A percentile compares a stretch with the other conserved stretches of the same genome.
These are phyloP conservation scores for Kappamyces sp. DNA, from an alignment of 192 early-diverging fungal species.

Conservation along the genomic window DNA sequence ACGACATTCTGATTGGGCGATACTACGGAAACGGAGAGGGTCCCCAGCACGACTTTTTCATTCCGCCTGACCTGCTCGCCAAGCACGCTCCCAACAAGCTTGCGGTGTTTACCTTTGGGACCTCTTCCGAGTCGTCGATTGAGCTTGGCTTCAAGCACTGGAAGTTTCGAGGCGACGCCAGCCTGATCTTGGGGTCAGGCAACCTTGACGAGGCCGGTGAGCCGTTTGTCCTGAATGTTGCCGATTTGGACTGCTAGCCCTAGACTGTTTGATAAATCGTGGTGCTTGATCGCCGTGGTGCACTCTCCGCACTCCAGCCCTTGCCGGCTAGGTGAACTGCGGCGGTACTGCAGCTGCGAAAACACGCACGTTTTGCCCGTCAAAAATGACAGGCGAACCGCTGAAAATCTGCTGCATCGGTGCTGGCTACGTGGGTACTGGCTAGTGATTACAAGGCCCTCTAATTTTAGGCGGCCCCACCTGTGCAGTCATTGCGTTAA, in stretches of 20 bases:
- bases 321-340: too few species aligned
- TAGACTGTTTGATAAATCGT: too few species aligned
- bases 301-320: too few species aligned
- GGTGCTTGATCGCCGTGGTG: too few species aligned
- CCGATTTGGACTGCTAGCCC: too few species aligned
- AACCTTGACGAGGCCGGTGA: not conserved
- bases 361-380: not conserved
- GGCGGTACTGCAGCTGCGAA: too few species aligned
- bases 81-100: not conserved
- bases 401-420: conserved; percentile 88
- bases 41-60: conserved; percentile 63
- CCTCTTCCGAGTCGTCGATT: too few species aligned
- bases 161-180: too few species aligned
- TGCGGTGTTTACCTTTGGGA: too few species aligned
- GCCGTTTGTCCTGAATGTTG: conserved; percentile 3
- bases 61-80: conserved; percentile 18
- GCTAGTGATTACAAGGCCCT: conserved; percentile 8
- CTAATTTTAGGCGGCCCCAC: conserved; percentile 73
- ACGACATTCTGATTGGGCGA: conserved; percentile 59
- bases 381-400: not conserved
- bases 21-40: conserved; percentile 65
- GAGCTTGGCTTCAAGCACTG: too few species aligned
- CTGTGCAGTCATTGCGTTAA: conserved; percentile 84
- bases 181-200: not conserved
- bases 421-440: conserved; percentile 86